Percentiles rank a stretch among this genome's conserved stretches.
Conservation (phyloP, 306 rosid species). For the Cucumis melo region DNA sequence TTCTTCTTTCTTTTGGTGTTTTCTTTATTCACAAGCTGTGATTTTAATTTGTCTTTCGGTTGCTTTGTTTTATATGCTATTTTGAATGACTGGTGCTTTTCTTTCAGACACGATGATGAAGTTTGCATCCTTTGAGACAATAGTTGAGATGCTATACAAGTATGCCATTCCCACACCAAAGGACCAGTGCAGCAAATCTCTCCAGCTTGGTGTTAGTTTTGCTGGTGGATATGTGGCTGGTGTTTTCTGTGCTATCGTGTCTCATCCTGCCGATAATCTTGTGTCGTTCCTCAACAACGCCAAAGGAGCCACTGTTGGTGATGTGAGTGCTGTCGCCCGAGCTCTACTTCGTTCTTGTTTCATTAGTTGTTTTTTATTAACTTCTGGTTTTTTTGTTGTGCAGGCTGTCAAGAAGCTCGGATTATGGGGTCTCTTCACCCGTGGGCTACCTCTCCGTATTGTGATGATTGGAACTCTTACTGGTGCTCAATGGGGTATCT, state of each 20-base stretch:
- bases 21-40: background rate
- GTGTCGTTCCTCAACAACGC: slow-evolving; percentile 97
- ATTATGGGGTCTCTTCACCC: slow-evolving; percentile 64
- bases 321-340: slow-evolving; percentile 43
- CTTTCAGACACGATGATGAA: slow-evolving; percentile 91
- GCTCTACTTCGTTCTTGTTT: background rate
- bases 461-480: slow-evolving; percentile 97
- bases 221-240: slow-evolving; percentile 96
- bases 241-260: slow-evolving; percentile 78
- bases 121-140: slow-evolving; percentile 87
- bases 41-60: background rate
- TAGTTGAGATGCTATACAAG: slow-evolving; percentile 71
- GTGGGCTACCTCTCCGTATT: slow-evolving; percentile 98
- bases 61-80: background rate
- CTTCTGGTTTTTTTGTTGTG: background rate
- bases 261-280: slow-evolving; percentile 97
- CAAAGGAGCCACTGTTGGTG: slow-evolving; percentile 93
- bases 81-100: background rate
- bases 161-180: slow-evolving; percentile 69
- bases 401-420: slow-evolving; percentile 94
- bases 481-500: slow-evolving; percentile 96
- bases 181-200: slow-evolving; percentile 64
- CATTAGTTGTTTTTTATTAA: background rate
- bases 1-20: too few species aligned
- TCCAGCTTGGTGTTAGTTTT: slow-evolving; percentile 91